Conservation (phyloP, 1,139 yeast genomes). For the Geotrichum histeridarum region DNA sequence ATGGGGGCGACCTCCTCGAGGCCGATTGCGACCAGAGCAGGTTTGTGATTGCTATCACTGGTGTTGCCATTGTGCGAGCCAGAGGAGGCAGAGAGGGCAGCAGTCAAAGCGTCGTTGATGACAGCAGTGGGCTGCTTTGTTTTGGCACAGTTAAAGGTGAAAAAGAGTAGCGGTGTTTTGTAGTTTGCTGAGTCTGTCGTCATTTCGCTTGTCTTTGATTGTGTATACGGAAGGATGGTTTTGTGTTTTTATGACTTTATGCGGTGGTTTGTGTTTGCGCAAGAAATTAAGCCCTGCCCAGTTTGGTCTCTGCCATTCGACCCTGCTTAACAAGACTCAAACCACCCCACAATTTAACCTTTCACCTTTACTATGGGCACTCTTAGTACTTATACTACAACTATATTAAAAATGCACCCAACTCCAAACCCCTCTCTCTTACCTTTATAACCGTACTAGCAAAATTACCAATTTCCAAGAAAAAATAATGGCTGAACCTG, state of each 20-base stretch:
- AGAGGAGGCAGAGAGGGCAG: conserved; percentile 1
- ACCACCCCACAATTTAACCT: too few species aligned
- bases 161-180: conserved; percentile 9
- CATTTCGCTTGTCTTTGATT: neutral
- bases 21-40: conserved; percentile 59
- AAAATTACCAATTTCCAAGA: too few species aligned
- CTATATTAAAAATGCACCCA: too few species aligned
- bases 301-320: too few species aligned
- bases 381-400: too few species aligned
- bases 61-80: too few species aligned
- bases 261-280: neutral
- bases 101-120: conserved; percentile 19
- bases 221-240: too few species aligned
- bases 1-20: conserved; percentile 70
- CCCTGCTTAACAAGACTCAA: too few species aligned
- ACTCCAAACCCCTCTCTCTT: too few species aligned
- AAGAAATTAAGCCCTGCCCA: too few species aligned
- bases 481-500: neutral
- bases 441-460: too few species aligned
- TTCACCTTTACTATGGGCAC: too few species aligned
- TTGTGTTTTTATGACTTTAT: neutral
- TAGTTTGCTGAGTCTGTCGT: neutral
- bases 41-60: conserved; percentile 26
- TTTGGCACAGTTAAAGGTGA: conserved; percentile 33
- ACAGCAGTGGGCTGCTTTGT: conserved; percentile 23